Evolutionary conservation across 352 stramenopile genomes (phyloP).

Genomic region (Phytophthora sojae): DNA sequence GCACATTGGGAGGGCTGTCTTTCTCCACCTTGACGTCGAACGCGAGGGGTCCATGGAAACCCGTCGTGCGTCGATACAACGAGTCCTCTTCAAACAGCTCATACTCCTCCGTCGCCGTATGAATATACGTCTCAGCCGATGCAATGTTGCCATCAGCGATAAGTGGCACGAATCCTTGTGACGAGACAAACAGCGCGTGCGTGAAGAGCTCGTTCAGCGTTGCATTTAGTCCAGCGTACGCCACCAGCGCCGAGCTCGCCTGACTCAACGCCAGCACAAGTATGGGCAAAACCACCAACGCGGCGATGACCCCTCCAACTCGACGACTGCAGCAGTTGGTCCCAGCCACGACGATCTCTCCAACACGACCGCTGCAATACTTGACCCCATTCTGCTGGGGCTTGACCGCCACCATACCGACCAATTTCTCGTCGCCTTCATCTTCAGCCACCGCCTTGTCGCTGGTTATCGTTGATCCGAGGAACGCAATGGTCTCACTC

Average conservation of each 20-base stretch:
- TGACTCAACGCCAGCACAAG: constrained; percentile 26
- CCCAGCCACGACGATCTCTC: not conserved
- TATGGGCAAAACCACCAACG: constrained; percentile 23
- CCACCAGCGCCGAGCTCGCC: constrained; percentile 25
- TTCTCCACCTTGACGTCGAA: constrained; percentile 52
- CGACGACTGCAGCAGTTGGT: not conserved
- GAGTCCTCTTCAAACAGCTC: constrained; percentile 43
- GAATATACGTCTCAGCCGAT: constrained; percentile 32
- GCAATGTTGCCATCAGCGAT: constrained; percentile 31
- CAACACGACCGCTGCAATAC: not conserved
- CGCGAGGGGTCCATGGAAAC: constrained; percentile 45
- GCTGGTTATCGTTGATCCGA: not conserved
- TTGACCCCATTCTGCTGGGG: not conserved
- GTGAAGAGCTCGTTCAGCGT: constrained; percentile 50
- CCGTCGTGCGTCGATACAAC: constrained; percentile 46
- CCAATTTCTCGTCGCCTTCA: not conserved
- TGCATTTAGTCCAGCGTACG: constrained; percentile 45
- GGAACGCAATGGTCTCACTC: not conserved
- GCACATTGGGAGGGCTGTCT: constrained; percentile 47
- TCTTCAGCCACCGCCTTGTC: not conserved
- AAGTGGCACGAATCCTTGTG: constrained; percentile 28
- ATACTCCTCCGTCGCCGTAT: constrained; percentile 46
- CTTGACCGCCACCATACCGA: not conserved
- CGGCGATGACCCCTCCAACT: not conserved
- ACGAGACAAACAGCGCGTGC: constrained; percentile 20